Evolutionary conservation across 1,139 yeast species (phyloP), one percentile per base, ranked within the genome.

Genomic region (Saccharomyces uvarum): DNA sequence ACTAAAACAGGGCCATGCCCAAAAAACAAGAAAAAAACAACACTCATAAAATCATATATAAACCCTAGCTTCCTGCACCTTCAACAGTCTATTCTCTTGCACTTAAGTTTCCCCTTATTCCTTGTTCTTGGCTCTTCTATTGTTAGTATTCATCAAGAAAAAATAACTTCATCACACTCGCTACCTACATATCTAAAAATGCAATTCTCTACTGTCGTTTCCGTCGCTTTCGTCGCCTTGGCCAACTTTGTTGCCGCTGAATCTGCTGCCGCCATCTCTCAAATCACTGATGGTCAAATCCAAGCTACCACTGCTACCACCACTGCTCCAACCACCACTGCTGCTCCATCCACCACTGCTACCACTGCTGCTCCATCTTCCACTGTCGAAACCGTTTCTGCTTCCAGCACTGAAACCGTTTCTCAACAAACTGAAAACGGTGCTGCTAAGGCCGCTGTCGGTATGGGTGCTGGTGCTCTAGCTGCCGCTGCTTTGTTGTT

Each of bases 221-320:
- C 52, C 48, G 51, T 53, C 50, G 56, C 56, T 49, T 33, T 54
- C 19, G 47, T 52, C 29, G 54, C 56, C 31, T 31, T 54, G 49
- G 55, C 60, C 46, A 54, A 56, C 47, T 47, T 52, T 29, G 46
- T 68, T 53, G 54, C 65, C 54, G 64, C 73, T 32, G 74, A 73
- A 38, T 9, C 44, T 44, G 67, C 71, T 21, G 75, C 72, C 49
- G 75, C 76, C 56, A 56, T 58, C 63, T 61, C 59, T 61, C 72
- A 76, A 66, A 75, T 75, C 51, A 70, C 70, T 49, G 75, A 73
- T 54, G 78, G 78, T 54, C 78, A 75, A 62, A 65, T 73, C 59
- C 78, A 75, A 61, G 69, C 73, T 41, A 32, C 49, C 11, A 27
- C 42, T 4, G 24, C 50, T 26, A 47, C 49, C 32, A 53, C 32